A percentile compares a stretch with the other conserved stretches of the same genome.
Evolutionary conservation across 2,329 filamentous ascomycete genomes (phyloP).

Genomic region (Thermoascus crustaceus): DNA sequence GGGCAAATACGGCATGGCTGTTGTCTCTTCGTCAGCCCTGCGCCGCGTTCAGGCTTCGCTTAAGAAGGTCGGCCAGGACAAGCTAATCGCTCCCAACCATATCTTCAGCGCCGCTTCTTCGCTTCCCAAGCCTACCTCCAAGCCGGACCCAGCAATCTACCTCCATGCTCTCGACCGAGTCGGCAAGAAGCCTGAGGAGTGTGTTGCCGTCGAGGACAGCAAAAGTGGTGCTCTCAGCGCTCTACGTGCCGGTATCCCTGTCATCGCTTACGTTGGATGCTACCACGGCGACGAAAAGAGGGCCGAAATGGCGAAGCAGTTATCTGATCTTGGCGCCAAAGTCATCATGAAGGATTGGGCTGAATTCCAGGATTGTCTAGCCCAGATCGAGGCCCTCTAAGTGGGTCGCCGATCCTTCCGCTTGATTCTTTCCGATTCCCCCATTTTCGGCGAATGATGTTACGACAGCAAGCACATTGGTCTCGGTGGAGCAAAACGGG

Average conservation of each 20-base stretch:
- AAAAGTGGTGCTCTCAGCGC: slow-evolving; percentile 74
- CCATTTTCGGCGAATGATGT: slow-evolving; percentile 15
- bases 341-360: slow-evolving; percentile 50
- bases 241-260: slow-evolving; percentile 67
- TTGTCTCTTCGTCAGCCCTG: slow-evolving; percentile 74
- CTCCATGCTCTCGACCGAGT: slow-evolving; percentile 66
- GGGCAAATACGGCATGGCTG: slow-evolving; percentile 63
- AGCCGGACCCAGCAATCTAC: slow-evolving; percentile 88
- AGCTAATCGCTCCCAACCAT: slow-evolving; percentile 67
- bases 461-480: slow-evolving; percentile 26
- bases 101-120: slow-evolving; percentile 78
- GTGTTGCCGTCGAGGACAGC: slow-evolving; percentile 79
- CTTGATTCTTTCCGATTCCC: slow-evolving; percentile 12
- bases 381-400: slow-evolving; percentile 32
- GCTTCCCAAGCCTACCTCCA: slow-evolving; percentile 70
- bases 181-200: slow-evolving; percentile 62
- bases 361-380: slow-evolving; percentile 37
- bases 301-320: slow-evolving; percentile 55
- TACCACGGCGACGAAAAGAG: slow-evolving; percentile 55
- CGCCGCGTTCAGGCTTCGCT: slow-evolving; percentile 70
- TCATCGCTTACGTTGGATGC: slow-evolving; percentile 77
- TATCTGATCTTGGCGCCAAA: slow-evolving; percentile 55
- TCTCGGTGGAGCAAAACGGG: slow-evolving; percentile 14
- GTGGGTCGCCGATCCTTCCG: slow-evolving; percentile 9
- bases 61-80: slow-evolving; percentile 68